These are phyloP conservation scores for Lophium mytilinum DNA, from an alignment of 495 filamentous ascomycete genomes.

Conservation along the genomic window DNA sequence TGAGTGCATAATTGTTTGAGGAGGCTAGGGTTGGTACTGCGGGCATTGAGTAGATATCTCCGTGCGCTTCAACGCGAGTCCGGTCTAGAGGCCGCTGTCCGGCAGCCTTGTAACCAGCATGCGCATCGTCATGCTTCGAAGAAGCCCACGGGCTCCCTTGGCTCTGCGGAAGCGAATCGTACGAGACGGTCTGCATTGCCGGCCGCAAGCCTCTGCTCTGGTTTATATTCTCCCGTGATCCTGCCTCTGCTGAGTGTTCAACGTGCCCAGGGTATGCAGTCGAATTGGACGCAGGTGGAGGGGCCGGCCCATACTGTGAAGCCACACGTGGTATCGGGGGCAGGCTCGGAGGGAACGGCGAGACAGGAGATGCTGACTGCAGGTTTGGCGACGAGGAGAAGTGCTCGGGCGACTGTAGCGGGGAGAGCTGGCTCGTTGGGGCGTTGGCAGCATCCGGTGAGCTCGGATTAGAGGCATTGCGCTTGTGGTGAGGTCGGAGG, in stretches of 20 bases:
- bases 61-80: neutral
- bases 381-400: constrained; percentile 14
- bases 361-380: constrained; percentile 28
- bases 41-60: neutral
- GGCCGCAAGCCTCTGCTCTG: neutral
- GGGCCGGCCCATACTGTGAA: constrained; percentile 21
- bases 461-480: constrained; percentile 22
- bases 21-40: constrained; percentile 6
- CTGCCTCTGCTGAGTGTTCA: neutral
- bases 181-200: neutral
- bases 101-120: neutral
- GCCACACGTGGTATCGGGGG: constrained; percentile 38
- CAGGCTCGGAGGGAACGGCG: constrained; percentile 30
- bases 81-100: neutral
- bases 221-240: neutral
- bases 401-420: constrained; percentile 15
- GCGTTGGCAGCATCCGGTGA: constrained; percentile 7
- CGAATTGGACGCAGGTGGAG: constrained; percentile 2
- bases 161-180: neutral
- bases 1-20: constrained; percentile 9
- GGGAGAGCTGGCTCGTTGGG: constrained; percentile 2
- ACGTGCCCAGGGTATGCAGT: neutral
- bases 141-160: neutral
- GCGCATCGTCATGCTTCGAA: neutral
- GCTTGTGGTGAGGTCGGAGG: constrained; percentile 34